These are phyloP conservation scores for Leishmania guyanensis DNA, from an alignment of 208 protist species.

Conservation along the genomic window DNA sequence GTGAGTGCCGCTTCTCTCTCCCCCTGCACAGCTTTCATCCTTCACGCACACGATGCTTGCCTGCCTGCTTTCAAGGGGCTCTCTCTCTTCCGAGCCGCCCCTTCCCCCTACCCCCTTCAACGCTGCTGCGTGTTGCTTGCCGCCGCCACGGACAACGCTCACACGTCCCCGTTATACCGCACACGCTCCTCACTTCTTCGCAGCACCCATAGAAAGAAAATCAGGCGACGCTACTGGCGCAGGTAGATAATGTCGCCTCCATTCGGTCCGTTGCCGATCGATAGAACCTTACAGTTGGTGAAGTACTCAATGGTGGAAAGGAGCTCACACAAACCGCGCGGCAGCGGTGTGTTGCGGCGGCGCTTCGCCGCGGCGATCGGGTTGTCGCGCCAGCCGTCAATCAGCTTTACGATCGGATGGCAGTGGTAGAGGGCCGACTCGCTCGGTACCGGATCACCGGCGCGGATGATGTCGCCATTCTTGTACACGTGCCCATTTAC, in stretches of 20 bases:
- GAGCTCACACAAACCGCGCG: constrained; percentile 77
- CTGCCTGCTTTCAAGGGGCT: not conserved
- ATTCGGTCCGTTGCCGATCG: constrained; percentile 90
- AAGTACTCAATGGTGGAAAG: constrained; percentile 88
- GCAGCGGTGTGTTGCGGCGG: constrained; percentile 59
- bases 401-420: constrained; percentile 88
- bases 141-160: not conserved
- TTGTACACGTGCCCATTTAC: constrained; percentile 79
- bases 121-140: too few relatives aligned
- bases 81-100: not conserved
- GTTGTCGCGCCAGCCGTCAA: constrained; percentile 78
- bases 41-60: not conserved
- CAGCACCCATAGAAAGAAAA: not conserved
- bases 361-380: constrained; percentile 76
- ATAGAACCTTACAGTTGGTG: constrained; percentile 81
- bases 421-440: constrained; percentile 82
- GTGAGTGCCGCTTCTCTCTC: not conserved
- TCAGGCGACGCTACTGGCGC: too few relatives aligned
- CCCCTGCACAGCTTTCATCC: too few relatives aligned
- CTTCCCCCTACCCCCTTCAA: too few relatives aligned
- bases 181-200: not conserved
- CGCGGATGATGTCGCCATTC: constrained; percentile 89
- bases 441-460: constrained; percentile 86
- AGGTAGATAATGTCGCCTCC: constrained; percentile 89
- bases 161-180: not conserved